phyloP scores from a whole-genome alignment of 257 asterid genomes.

The Solanum chiquidenum region DNA sequence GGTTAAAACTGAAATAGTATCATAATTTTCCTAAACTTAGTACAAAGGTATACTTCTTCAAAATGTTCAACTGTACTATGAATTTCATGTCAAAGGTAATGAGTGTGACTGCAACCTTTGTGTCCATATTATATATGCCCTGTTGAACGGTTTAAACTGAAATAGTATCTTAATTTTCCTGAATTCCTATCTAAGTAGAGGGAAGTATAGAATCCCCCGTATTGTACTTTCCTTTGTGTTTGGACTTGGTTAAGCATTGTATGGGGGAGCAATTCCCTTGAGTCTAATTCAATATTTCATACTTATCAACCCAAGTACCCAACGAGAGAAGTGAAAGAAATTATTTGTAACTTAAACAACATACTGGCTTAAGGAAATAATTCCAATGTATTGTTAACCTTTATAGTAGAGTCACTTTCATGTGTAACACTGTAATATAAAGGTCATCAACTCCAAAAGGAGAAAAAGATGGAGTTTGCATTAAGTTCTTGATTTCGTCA shows the following conservation, averaged over 20 bases:
- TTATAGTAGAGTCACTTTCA: background rate
- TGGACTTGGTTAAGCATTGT: background rate
- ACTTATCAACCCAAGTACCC: background rate
- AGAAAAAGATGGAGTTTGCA: background rate
- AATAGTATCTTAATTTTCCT: background rate
- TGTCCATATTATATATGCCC: background rate
- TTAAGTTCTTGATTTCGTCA: background rate
- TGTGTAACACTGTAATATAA: background rate
- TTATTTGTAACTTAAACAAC: background rate
- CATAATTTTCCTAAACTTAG: background rate
- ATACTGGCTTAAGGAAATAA: background rate
- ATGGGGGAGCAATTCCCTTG: background rate
- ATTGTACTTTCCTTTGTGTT: background rate
- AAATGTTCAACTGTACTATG: background rate
- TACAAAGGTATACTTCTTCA: background rate
- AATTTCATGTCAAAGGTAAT: background rate
- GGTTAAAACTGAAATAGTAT: background rate
- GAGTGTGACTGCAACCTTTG: background rate
- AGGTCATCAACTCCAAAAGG: background rate
- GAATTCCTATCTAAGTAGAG: background rate
- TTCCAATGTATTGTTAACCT: background rate
- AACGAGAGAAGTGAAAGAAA: background rate
- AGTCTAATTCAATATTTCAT: background rate
- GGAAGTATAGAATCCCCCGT: background rate
- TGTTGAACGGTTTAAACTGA: background rate